These are phyloP conservation scores for Cladosporium halotolerans DNA, from an alignment of 2,329 filamentous ascomycete species.

Conservation along the genomic window DNA sequence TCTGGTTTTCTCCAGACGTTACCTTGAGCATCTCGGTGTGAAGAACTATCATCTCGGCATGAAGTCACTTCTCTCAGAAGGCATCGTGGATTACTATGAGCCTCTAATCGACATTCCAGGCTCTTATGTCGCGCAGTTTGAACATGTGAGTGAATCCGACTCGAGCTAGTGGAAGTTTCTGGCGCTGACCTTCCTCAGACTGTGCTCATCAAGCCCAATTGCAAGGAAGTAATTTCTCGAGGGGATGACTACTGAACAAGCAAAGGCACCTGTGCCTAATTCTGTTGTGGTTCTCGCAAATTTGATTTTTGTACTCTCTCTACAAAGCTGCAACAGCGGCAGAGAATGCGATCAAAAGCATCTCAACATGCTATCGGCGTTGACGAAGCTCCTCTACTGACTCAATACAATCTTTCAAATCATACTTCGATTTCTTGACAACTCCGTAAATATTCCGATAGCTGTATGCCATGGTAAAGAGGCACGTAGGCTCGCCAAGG, in stretches of 20 bases:
- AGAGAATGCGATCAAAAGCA: background rate
- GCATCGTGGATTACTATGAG: conserved; percentile 85
- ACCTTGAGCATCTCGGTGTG: conserved; percentile 85
- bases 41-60: conserved; percentile 89
- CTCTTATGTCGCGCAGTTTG: conserved; percentile 88
- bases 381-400: background rate
- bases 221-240: conserved; percentile 37
- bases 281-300: background rate
- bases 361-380: background rate
- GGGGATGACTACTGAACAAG: conserved; percentile 32
- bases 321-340: background rate
- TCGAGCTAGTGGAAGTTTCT: no score
- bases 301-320: background rate
- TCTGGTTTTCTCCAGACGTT: conserved; percentile 82
- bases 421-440: no score
- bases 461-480: no score
- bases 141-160: conserved; percentile 65
- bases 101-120: conserved; percentile 88
- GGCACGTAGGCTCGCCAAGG: no score
- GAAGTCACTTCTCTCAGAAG: conserved; percentile 75
- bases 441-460: no score
- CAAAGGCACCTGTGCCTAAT: no score
- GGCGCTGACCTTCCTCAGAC: conserved; percentile 33
- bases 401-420: background rate
- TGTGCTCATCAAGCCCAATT: conserved; percentile 34